A percentile compares a stretch with the other conserved stretches of the same genome.
Conservation (phyloP, 148 eudicot genomes). For the Diospyros kaki region DNA sequence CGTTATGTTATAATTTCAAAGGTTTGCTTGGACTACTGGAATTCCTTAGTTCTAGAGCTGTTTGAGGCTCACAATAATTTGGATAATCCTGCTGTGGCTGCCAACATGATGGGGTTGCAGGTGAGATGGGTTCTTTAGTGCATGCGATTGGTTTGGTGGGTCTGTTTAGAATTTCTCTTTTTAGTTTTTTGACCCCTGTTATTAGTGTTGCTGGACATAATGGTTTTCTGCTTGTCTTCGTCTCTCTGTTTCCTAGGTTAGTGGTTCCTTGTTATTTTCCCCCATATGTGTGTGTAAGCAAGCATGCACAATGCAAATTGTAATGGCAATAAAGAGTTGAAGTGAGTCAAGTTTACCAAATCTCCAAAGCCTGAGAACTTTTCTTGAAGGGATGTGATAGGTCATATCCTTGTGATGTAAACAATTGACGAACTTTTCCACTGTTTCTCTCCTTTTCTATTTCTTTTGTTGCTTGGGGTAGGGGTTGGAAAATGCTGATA, state of each 20-base stretch:
- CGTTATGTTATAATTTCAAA: slow-evolving; percentile 17
- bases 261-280: neutral
- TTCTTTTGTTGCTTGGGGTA: neutral
- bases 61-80: slow-evolving; percentile 76
- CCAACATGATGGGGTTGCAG: slow-evolving; percentile 90
- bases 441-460: neutral
- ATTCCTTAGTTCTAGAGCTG: slow-evolving; percentile 71
- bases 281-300: neutral
- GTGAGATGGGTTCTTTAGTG: slow-evolving; percentile 24
- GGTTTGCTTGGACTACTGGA: slow-evolving; percentile 99
- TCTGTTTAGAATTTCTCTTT: neutral
- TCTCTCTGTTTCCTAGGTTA: neutral
- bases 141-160: neutral
- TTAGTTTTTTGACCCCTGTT: neutral
- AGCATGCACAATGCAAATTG: neutral
- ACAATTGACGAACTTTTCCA: neutral
- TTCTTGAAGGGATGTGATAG: neutral
- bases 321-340: neutral
- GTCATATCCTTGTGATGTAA: neutral
- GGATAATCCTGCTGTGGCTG: slow-evolving; percentile 70
- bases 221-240: neutral
- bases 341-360: neutral
- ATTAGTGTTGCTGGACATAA: neutral
- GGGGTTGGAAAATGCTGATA: neutral
- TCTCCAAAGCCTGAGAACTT: neutral